These are phyloP conservation scores for Calonectria montana DNA, from an alignment of 2,329 filamentous ascomycete species.

Conservation along the genomic window DNA sequence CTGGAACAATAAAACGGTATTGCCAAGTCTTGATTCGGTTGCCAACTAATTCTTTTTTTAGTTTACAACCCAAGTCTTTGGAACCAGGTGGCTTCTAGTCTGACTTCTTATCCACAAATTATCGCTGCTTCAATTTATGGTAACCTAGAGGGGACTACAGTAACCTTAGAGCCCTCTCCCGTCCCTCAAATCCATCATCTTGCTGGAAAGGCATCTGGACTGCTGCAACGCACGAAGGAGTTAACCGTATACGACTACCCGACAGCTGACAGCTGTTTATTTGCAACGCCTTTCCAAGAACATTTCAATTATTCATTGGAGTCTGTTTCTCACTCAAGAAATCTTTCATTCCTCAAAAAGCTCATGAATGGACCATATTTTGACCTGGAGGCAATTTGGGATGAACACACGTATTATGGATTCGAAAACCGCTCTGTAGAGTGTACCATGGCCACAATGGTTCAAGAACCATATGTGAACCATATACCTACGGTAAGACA, in stretches of 20 bases:
- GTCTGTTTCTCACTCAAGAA: conserved; percentile 73
- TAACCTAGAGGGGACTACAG: background rate
- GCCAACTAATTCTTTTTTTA: background rate
- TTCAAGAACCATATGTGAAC: conserved; percentile 82
- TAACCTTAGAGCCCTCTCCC: background rate
- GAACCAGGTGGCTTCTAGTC: background rate
- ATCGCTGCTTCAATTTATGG: background rate
- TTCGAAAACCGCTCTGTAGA: conserved; percentile 76
- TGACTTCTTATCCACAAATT: background rate
- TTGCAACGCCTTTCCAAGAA: conserved; percentile 59
- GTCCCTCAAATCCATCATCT: conserved; percentile 28
- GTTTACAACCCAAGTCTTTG: background rate
- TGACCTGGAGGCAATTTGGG: conserved; percentile 82
- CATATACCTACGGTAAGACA: conserved; percentile 74
- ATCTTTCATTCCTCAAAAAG: conserved; percentile 72
- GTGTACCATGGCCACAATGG: conserved; percentile 83
- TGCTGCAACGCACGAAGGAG: background rate
- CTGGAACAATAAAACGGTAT: background rate
- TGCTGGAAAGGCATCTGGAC: conserved; percentile 14
- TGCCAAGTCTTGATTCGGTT: background rate
- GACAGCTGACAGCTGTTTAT: conserved; percentile 48
- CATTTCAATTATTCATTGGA: conserved; percentile 65
- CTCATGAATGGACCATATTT: conserved; percentile 73
- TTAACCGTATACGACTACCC: conserved; percentile 54
- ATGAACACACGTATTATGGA: conserved; percentile 79